A percentile compares a stretch with the other conserved stretches of the same genome.
Conservation (phyloP, 139 green algal species). For the Picochlorum sp. region DNA sequence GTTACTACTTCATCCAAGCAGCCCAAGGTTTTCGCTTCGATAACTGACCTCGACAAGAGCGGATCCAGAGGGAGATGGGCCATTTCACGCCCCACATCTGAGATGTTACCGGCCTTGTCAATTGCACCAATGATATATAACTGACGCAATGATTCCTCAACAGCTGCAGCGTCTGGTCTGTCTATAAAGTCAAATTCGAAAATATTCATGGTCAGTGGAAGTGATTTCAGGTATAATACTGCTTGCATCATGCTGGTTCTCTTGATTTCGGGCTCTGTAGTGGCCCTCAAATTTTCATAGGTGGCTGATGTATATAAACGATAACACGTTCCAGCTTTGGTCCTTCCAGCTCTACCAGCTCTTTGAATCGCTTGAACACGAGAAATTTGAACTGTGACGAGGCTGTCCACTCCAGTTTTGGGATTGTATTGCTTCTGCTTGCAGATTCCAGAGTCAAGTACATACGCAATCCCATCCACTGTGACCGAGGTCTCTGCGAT, state of each 20-base stretch:
- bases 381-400: slow-evolving; percentile 75
- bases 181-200: slow-evolving; percentile 94
- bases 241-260: slow-evolving; percentile 69
- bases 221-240: slow-evolving; percentile 89
- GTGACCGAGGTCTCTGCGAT: slow-evolving; percentile 95
- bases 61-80: slow-evolving; percentile 74
- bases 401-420: slow-evolving; percentile 70
- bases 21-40: slow-evolving; percentile 62
- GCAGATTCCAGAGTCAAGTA: slow-evolving; percentile 79
- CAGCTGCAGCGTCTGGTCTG: slow-evolving; percentile 38
- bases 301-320: slow-evolving; percentile 81
- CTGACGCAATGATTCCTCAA: slow-evolving; percentile 76
- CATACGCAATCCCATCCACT: slow-evolving; percentile 78
- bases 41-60: slow-evolving; percentile 60
- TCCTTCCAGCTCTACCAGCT: slow-evolving; percentile 79
- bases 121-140: slow-evolving; percentile 85
- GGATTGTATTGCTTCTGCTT: slow-evolving; percentile 92
- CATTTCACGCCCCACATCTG: slow-evolving; percentile 41
- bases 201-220: slow-evolving; percentile 74
- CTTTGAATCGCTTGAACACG: slow-evolving; percentile 72
- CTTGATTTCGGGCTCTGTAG: slow-evolving; percentile 86
- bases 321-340: slow-evolving; percentile 81
- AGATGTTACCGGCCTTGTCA: slow-evolving; percentile 70
- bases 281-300: slow-evolving; percentile 76
- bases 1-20: slow-evolving; percentile 62